phyloP scores from a whole-genome alignment of 495 filamentous ascomycete species.

The Clohesyomyces aquaticus region DNA sequence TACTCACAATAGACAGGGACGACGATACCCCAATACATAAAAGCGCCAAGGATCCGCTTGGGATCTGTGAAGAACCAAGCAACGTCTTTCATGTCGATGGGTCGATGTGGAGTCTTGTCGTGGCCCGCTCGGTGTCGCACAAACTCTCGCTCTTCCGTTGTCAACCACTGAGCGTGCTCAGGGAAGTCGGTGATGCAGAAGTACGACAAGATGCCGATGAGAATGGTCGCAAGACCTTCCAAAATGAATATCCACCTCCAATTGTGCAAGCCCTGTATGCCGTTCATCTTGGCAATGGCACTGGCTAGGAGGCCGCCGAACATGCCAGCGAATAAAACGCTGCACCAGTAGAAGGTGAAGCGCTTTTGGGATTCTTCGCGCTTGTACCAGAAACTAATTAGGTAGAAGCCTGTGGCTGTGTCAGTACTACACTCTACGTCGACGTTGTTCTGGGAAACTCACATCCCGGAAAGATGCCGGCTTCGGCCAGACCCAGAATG shows the following conservation, averaged over 20 bases:
- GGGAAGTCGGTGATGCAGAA: constrained; percentile 48
- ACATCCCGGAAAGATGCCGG: constrained; percentile 44
- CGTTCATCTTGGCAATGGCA: constrained; percentile 40
- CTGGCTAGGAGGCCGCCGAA: constrained; percentile 47
- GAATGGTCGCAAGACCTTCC: constrained; percentile 27
- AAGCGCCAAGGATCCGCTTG: constrained; percentile 10
- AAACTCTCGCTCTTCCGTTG: constrained; percentile 21
- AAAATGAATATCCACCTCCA: constrained; percentile 40
- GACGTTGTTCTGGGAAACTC: not conserved
- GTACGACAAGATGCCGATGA: constrained; percentile 40
- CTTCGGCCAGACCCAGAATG: constrained; percentile 39
- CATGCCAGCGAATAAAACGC: constrained; percentile 37
- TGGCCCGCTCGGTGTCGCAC: constrained; percentile 9
- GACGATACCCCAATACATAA: constrained; percentile 29
- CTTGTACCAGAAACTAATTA: constrained; percentile 44
- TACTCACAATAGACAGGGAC: constrained; percentile 20
- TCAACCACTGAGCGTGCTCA: constrained; percentile 29
- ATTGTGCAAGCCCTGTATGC: constrained; percentile 18
- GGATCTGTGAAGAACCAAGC: constrained; percentile 16
- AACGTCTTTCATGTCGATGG: constrained; percentile 13
- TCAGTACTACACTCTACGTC: not conserved
- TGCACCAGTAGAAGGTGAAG: constrained; percentile 43
- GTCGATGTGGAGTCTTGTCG: constrained; percentile 1
- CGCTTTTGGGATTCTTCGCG: constrained; percentile 43
- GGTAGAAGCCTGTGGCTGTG: constrained; percentile 35